Percentiles rank a stretch among this genome's conserved stretches.
phyloP scores from a whole-genome alignment of 371 early-diverging fungal genomes.

The Mortierella sp. region DNA sequence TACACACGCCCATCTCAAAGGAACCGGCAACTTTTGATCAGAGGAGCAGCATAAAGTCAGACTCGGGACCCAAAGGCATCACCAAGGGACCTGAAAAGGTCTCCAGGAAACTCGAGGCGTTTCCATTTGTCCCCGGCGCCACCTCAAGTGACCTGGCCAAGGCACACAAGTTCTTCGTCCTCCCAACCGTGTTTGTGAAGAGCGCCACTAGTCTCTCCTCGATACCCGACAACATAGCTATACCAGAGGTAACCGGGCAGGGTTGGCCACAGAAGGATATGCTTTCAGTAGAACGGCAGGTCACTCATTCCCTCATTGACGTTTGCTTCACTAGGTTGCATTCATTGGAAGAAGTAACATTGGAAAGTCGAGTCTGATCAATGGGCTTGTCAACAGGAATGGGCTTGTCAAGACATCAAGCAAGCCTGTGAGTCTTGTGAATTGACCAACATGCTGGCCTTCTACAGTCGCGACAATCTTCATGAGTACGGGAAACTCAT shows the following conservation, averaged over 20 bases:
- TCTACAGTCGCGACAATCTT: too few relatives aligned
- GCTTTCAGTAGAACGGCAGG: too few relatives aligned
- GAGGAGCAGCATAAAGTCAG: too few relatives aligned
- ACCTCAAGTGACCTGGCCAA: slow-evolving; percentile 36
- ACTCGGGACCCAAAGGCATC: not conserved
- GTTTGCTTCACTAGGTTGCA: slow-evolving; percentile 60
- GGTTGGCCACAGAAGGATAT: too few relatives aligned
- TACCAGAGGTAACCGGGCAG: slow-evolving; percentile 52
- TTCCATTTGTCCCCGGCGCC: slow-evolving; percentile 47
- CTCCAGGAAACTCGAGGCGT: slow-evolving; percentile 36
- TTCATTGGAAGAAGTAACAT: slow-evolving; percentile 86
- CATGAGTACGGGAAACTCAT: too few relatives aligned
- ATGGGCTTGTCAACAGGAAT: slow-evolving; percentile 67
- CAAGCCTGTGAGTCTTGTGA: slow-evolving; percentile 63
- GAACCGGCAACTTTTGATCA: too few relatives aligned
- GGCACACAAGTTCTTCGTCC: slow-evolving; percentile 42
- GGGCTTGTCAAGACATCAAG: slow-evolving; percentile 77
- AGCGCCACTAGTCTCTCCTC: slow-evolving; percentile 29
- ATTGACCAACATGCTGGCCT: not conserved
- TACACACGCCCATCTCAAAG: too few relatives aligned
- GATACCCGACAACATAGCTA: slow-evolving; percentile 47
- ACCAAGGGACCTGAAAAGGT: slow-evolving; percentile 29
- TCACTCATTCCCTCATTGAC: too few relatives aligned
- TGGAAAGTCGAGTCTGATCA: slow-evolving; percentile 82
- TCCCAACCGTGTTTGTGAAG: slow-evolving; percentile 47